Base-by-base conservation (phyloP, 2,329 filamentous ascomycete genomes). In the Trichoderma sp. region DNA sequence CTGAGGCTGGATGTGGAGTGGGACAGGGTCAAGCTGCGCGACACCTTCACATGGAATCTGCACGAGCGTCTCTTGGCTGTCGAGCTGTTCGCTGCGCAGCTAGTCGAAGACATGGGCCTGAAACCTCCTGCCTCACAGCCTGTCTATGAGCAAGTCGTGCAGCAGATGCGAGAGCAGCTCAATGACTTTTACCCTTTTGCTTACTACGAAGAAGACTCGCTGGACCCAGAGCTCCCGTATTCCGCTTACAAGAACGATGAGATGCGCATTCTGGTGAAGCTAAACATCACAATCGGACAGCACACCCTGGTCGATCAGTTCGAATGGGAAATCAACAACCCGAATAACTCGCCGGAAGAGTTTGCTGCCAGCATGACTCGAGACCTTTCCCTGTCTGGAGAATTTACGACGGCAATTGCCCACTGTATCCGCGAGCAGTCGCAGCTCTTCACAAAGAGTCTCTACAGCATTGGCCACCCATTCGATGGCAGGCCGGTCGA, bases 251-350 rank as follows among this genome's bases (percentile, higher is more conserved):
- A 98, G 81, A 97, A 99, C 77, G 96, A 99, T 77, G 96, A 99
- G 82, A 97, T 99, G 95, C 91, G 96, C 61, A 92, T 99, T 73
- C 83, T 97, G 54, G 89, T 99, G 80, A 98, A 97, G 80, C 85
- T 99, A 61, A 97, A 98, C 80, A 97, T 99, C 76, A 98, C 96
- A 7, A 97, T 99, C 76, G 96, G 95, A 51, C 91, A 93, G 72
- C 93, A 97, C 76, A 98, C 94, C 0, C 84, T 99, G 30, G 91
- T 97, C 43, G 96, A 99, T 76, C 96, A 98, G 78, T 98, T 99
- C 71, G 96, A 99, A 80, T 99, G 96, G 96, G 96, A 99, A 75
- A 94, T 98, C 77, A 98, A 98, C 80, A 96, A 97, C 78, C 91
- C 94, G 0, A 83, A 91, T 66, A 99, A 99, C 79, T 96, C 92